Evolutionary conservation across 345 rosid genomes (phyloP).

Genomic region (Euphorbia lathyris): DNA sequence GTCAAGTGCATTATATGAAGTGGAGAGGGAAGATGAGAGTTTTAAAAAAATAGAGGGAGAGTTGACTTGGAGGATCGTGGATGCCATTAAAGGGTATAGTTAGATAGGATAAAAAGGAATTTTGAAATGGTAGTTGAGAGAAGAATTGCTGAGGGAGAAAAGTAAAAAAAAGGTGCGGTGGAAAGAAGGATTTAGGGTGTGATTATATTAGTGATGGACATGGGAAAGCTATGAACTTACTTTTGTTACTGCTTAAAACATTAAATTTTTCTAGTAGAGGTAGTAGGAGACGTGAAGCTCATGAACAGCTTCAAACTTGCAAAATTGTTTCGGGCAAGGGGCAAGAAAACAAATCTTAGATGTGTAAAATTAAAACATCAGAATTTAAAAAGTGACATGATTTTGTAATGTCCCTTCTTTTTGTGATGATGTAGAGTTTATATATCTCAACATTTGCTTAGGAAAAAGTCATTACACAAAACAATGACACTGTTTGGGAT

Average conservation of each 20-base stretch:
- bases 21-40: conserved; percentile 5
- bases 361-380: too few species aligned
- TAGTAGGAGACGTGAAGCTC: conserved; percentile 52
- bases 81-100: conserved; percentile 53
- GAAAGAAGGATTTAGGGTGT: conserved; percentile 13
- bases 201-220: conserved; percentile 29
- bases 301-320: conserved; percentile 36
- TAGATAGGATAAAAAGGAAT: too few species aligned
- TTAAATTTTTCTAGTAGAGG: conserved; percentile 11
- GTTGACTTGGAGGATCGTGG: conserved; percentile 35
- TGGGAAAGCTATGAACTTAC: conserved; percentile 41
- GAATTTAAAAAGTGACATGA: too few species aligned
- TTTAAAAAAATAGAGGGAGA: conserved; percentile 6
- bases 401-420: too few species aligned
- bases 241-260: background rate
- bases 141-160: background rate
- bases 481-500: too few species aligned
- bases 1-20: background rate
- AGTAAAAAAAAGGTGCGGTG: conserved; percentile 28
- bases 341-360: background rate
- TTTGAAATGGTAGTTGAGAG: conserved; percentile 9
- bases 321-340: background rate
- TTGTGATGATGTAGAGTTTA: too few species aligned
- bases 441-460: too few species aligned
- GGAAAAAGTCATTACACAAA: too few species aligned